Base-by-base conservation (phyloP, 805 yeast genomes). In the Nakazawaea peltata region DNA sequence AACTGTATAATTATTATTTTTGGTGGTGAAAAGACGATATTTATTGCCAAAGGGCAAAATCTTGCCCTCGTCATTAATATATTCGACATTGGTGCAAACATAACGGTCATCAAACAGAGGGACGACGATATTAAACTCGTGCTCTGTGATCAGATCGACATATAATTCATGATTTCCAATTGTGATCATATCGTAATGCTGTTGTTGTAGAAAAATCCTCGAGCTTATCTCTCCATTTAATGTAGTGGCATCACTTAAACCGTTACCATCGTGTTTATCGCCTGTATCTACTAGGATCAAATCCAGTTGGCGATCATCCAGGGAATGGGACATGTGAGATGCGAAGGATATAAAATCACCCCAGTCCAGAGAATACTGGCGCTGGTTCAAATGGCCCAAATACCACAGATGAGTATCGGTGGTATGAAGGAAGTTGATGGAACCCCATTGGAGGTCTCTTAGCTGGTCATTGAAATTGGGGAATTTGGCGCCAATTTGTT, bases 401-500 rank as follows among this genome's bases (percentile, higher is more conserved):
- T 81, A 74, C 98, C 98, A 92, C 1, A 92, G 97, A 55, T 92
- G 98, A 2, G 97, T 90, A 49, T 92, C 98, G 1, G 98, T 92
- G 1, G 97, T 88, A 50, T 90, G 97, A 18, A 90, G 49, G 47
- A 92, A 84, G 59, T 92, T 90, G 31, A 92, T 39, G 37, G 78
- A 73, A 0, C 88, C 87, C 71, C 87, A 67, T 9, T 56, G 49
- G 21, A 87, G 48, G n/a, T 71, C 70, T 34, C 92, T 57, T 26
- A 71, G 49, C 5, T 50, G 44, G 10, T 66, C 67, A 28, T 57
- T 39, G 26, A 50, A 54, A 11, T 53, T 48, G 4, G 69, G 66
- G 4, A 44, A 40, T 27, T 48, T 48, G 4, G 66, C 52, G 7
- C 49, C 48, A 8, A 52, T 47, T 37, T 61, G 67, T 30, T 51